Evolutionary conservation across 2,329 filamentous ascomycete genomes (phyloP), one percentile per base, ranked within the genome.

Genomic region (Madurella fahalii): DNA sequence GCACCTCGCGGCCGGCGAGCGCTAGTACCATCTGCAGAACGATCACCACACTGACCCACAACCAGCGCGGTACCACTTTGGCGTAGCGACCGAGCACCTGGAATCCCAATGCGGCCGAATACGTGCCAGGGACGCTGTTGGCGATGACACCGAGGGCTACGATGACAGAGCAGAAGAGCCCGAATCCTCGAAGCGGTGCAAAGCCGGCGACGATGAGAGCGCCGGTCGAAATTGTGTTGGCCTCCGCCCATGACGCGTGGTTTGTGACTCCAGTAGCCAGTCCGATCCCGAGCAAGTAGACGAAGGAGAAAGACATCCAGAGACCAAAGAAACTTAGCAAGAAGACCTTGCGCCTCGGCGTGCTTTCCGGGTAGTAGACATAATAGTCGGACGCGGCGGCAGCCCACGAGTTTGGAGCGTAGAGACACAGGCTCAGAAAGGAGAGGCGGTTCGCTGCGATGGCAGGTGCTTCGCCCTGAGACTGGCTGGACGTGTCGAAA

Each of bases 401-500:
- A 2, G 80, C 73, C 65, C 86, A 89, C 1, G 83, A 85, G 50
- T 86, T 79, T 8, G 82, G 81, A 1, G 81, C 80, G 18, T 84
- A 83, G 12, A 87, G 73, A 60, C 82, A 87, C 45, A 90, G 73
- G 11, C 82, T 85, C 68, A 90, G 86, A 69, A 88, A 90, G 4
- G 83, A 86, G 32, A 90, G 71, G 2, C 80, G 72, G 57, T 81
- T 80, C 31, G 81, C 84, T 13, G 73, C 70, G 8, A 84, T 63
- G 2, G 80, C 82, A 42, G 74, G 68, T 13, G 73, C 63, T 44
- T 80, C 72, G n/a, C 79, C 82, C 0, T 69, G 67, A 1, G 79
- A 83, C 2, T 73, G 68, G 1, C 77, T 75, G 1, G 72, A 68
- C 1, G 78, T 68, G 59, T 87, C 81, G 62, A 85, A 87, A 15